phyloP scores from a whole-genome alignment of 148 eudicot genomes.

The Oxyria digyna region DNA sequence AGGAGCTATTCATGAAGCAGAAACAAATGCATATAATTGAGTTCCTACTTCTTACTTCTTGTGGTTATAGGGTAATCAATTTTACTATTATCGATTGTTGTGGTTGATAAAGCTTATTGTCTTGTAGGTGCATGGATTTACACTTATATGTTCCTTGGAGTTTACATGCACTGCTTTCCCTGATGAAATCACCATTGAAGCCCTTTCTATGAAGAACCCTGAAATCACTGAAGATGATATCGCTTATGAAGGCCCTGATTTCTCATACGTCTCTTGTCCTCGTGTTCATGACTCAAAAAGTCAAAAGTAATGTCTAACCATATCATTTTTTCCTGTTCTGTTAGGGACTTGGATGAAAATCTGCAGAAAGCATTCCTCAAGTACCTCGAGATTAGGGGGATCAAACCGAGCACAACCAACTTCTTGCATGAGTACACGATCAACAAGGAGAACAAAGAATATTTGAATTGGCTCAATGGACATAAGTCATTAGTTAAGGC shows the following conservation, averaged over 20 bases:
- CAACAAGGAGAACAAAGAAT: constrained; percentile 50
- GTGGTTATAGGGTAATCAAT: no score
- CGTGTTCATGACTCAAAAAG: background rate
- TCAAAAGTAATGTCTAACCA: background rate
- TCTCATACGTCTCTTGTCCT: constrained; percentile 27
- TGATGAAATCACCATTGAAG: constrained; percentile 46
- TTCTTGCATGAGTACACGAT: constrained; percentile 58
- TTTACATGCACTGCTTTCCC: constrained; percentile 45
- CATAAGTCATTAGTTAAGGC: constrained; percentile 44
- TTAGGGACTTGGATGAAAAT: constrained; percentile 71
- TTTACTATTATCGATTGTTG: no score
- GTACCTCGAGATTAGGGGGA: constrained; percentile 59
- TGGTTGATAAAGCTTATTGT: no score
- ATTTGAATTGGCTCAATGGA: constrained; percentile 44
- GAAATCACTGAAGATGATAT: constrained; percentile 34
- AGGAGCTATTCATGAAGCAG: no score
- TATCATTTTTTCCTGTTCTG: background rate
- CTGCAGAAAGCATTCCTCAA: constrained; percentile 66
- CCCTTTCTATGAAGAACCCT: constrained; percentile 37
- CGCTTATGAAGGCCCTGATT: constrained; percentile 62
- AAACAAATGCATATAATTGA: no score
- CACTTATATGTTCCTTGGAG: constrained; percentile 32
- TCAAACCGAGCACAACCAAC: constrained; percentile 53
- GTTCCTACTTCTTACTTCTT: no score
- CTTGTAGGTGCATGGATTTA: no score